Conservation (phyloP, 441 rosid genomes). For the Jatropha multifida region DNA sequence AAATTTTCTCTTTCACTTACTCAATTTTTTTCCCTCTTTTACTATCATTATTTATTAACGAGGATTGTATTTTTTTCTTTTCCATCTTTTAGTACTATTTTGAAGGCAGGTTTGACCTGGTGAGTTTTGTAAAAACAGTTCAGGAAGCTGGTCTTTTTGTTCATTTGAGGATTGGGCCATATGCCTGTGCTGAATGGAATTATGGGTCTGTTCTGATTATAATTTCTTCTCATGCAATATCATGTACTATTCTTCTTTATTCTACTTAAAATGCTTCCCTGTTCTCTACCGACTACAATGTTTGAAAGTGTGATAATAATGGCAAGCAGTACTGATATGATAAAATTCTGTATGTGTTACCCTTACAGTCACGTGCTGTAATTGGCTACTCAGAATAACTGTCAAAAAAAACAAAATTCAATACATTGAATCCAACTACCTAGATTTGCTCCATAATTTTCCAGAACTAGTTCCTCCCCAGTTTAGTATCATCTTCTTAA, state of each 20-base stretch:
- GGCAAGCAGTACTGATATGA: neutral
- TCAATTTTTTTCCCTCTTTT: neutral
- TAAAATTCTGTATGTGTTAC: neutral
- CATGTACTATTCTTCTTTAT: neutral
- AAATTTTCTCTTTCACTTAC: neutral
- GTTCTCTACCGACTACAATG: neutral
- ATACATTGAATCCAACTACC: neutral
- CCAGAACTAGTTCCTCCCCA: neutral
- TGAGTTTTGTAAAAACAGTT: conserved; percentile 53
- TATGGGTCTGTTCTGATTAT: conserved; percentile 45
- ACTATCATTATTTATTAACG: neutral
- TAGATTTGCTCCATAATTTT: neutral
- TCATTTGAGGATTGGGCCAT: conserved; percentile 72
- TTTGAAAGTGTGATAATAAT: neutral
- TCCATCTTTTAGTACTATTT: conserved; percentile 45
- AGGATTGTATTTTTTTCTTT: conserved; percentile 5
- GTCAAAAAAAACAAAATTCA: neutral
- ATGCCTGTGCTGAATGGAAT: conserved; percentile 80
- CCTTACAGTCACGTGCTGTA: neutral
- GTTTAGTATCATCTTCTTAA: conserved; percentile 2
- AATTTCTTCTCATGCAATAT: neutral
- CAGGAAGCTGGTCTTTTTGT: conserved; percentile 66
- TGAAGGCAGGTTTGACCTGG: conserved; percentile 70
- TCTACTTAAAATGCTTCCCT: neutral
- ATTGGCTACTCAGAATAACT: neutral